Evolutionary conservation across 2,329 filamentous ascomycete genomes (phyloP).

Genomic region (Xylaria sp.): DNA sequence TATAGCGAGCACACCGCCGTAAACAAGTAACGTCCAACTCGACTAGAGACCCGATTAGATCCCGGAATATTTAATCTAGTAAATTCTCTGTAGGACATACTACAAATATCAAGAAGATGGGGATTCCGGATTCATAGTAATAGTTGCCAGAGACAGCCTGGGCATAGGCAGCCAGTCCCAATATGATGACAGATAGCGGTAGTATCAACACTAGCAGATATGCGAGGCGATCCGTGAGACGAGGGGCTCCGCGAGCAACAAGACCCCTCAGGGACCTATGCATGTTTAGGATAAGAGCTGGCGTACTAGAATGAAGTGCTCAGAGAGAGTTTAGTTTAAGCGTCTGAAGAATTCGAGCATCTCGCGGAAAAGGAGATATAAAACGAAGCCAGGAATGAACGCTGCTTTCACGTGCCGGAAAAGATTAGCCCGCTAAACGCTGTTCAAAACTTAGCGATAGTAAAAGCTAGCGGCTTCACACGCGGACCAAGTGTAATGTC

Average conservation of each 20-base stretch:
- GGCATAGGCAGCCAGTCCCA: constrained; percentile 56
- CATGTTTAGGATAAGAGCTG: constrained; percentile 38
- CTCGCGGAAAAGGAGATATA: neutral
- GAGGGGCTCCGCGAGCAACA: constrained; percentile 53
- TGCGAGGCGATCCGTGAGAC: constrained; percentile 52
- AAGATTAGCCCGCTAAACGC: neutral
- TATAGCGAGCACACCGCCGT: constrained; percentile 53
- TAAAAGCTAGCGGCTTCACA: constrained; percentile 4
- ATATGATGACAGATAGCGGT: constrained; percentile 54
- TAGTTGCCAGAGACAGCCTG: constrained; percentile 50
- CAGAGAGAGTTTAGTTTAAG: neutral
- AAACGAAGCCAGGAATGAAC: neutral
- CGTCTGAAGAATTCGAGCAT: neutral
- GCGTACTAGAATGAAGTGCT: neutral
- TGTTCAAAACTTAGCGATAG: neutral
- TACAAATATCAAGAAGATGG: constrained; percentile 60
- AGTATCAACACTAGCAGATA: constrained; percentile 55
- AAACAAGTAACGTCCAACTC: constrained; percentile 56
- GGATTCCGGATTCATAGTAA: constrained; percentile 50
- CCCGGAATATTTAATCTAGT: neutral
- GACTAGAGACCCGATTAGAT: constrained; percentile 48
- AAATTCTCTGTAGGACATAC: constrained; percentile 51
- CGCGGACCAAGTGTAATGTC: neutral
- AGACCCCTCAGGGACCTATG: constrained; percentile 47
- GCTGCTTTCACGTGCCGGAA: neutral